Conservation (phyloP, 2,329 filamentous ascomycete genomes). For the Helminthosporium solani region DNA sequence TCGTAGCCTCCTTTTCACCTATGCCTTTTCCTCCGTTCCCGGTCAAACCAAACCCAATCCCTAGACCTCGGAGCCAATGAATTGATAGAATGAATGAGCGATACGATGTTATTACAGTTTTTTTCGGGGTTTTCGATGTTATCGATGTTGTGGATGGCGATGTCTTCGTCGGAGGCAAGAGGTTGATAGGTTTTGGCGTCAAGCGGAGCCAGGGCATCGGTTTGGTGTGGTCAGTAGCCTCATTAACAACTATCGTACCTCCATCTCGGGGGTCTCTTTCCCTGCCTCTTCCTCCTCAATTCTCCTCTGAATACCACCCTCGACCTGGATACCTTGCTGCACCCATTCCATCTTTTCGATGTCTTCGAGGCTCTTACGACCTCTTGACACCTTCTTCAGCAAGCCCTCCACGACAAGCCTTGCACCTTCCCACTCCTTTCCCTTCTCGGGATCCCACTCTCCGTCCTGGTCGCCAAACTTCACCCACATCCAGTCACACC, state of each 20-base stretch:
- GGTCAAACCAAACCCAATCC: neutral
- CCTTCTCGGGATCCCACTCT: constrained; percentile 73
- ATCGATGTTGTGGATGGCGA: neutral
- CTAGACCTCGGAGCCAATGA: neutral
- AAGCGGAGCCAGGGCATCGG: neutral
- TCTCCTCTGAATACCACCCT: constrained; percentile 56
- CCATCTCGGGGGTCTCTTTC: constrained; percentile 11
- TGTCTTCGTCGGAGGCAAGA: neutral
- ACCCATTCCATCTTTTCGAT: constrained; percentile 78
- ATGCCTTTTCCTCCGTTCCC: neutral
- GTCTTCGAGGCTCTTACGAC: constrained; percentile 71
- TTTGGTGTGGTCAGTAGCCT: constrained; percentile 10
- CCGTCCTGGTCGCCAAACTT: constrained; percentile 80
- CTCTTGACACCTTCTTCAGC: constrained; percentile 75
- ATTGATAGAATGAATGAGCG: constrained; percentile 1
- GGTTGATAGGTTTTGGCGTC: no score
- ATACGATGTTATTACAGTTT: constrained; percentile 3
- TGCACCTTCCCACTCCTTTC: constrained; percentile 69
- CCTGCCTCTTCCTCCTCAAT: constrained; percentile 49
- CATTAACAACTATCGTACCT: constrained; percentile 33
- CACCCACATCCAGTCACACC: constrained; percentile 94
- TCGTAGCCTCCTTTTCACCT: neutral
- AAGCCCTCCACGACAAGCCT: constrained; percentile 80
- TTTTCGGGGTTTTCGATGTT: neutral
- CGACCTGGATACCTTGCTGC: constrained; percentile 67